Base-by-base conservation (phyloP, 345 rosid genomes). In the Tarenaya hassleriana region DNA sequence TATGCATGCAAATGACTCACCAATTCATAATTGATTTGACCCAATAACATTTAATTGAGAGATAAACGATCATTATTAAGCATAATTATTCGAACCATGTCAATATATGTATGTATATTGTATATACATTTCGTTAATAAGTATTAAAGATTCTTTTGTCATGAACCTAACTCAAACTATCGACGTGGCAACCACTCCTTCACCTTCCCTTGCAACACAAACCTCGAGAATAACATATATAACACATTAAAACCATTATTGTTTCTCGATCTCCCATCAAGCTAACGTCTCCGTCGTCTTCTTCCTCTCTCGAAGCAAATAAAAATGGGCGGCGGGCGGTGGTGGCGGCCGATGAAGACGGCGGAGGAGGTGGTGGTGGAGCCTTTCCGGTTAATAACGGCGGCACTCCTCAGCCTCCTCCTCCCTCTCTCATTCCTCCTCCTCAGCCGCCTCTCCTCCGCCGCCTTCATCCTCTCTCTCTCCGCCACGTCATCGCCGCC, bases 341-440 rank as follows among this genome's bases (percentile, higher is more conserved):
- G 53, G 52, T 59, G 70, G 65, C n/a, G n/a, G n/a, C n/a, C n/a
- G n/a, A 14, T 24, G 46, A 52, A 41, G 47, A 55, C 52, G 60
- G 56, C 50, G 38, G 69, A 50, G 63, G 52, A 50, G 31, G 18
- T 58, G 43, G 16, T 69, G 37, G 52, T 44, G 12, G 67, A 73
- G 48, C 66, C 73, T 9, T 77, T 86, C 53, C 71, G 73, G 44
- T 27, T 75, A 64, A n/a, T 77, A 48, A 66, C 81, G 17, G 52
- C 66, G 39, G 69, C 75, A 38, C 84, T 83, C 38, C 78, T 83
- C 46, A 75, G 77, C 58, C 82, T 79, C 44, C 72, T 78, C 41
- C 74, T 81, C 37, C 95, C 95, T 7, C 84, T 86, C 14, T 81
- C 88, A 4, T 86, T 83, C 55, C 84, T 86, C 17, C 74, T 81